phyloP scores from a whole-genome alignment of 345 rosid species.

The Brassica cretica region DNA sequence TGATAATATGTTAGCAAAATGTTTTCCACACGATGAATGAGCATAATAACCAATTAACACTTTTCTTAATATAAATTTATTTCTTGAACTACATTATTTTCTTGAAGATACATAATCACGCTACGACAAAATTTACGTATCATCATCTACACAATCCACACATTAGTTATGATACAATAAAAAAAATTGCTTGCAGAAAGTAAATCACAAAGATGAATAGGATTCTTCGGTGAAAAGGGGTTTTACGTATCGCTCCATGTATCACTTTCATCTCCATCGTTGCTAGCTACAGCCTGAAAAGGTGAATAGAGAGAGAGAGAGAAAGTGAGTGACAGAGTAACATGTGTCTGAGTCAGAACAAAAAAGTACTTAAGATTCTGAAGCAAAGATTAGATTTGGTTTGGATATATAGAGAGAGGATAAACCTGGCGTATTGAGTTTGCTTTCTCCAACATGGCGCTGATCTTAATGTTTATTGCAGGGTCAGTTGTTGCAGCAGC shows the following conservation, averaged over 20 bases:
- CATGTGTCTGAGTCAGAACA: constrained; percentile 5
- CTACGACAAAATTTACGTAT: constrained; percentile 15
- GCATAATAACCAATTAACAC: background rate
- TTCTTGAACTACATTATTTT: constrained; percentile 22
- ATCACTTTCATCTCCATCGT: constrained; percentile 78
- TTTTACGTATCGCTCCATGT: constrained; percentile 59
- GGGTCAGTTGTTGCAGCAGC: constrained; percentile 43
- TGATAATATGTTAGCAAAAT: background rate
- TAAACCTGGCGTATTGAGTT: constrained; percentile 92
- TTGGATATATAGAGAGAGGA: background rate
- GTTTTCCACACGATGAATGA: constrained; percentile 3
- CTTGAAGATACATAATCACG: constrained; percentile 23
- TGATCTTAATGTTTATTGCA: constrained; percentile 57
- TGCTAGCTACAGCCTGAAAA: constrained; percentile 79
- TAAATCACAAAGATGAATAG: background rate
- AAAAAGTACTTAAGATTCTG: constrained; percentile 3
- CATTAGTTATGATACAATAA: constrained; percentile 16
- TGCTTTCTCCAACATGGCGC: constrained; percentile 89
- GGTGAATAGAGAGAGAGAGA: constrained; percentile 2
- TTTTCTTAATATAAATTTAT: background rate
- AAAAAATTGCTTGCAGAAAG: constrained; percentile 13
- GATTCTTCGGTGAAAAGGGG: background rate
- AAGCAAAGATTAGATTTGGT: constrained; percentile 3
- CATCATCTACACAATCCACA: constrained; percentile 21
- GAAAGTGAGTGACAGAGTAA: background rate